Evolutionary conservation across 2,329 filamentous ascomycete species (phyloP).

Genomic region (Cercospora sp.): DNA sequence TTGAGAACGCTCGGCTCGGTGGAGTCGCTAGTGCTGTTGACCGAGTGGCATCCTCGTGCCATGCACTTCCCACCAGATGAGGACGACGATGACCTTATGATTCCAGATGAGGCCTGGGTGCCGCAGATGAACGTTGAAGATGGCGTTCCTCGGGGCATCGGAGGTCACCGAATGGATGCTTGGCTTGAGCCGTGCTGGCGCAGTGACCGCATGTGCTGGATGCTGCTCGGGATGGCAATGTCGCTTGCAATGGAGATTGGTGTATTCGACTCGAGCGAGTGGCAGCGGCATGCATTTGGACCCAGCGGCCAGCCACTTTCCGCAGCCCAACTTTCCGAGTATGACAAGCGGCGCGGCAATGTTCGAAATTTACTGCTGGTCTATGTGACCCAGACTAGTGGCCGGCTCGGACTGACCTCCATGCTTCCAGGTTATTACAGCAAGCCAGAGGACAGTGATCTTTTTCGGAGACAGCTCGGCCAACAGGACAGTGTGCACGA

Average conservation of each 20-base stretch:
- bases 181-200: constrained; percentile 97
- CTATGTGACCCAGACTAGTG: constrained; percentile 91
- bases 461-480: constrained; percentile 32
- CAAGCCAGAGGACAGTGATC: constrained; percentile 40
- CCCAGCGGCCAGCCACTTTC: constrained; percentile 40
- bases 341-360: constrained; percentile 74
- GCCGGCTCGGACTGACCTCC: constrained; percentile 85
- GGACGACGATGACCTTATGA: constrained; percentile 63
- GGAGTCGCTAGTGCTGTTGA: constrained; percentile 89
- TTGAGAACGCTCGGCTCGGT: constrained; percentile 89
- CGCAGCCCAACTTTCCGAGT: constrained; percentile 67
- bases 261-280: constrained; percentile 85
- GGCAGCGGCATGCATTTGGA: constrained; percentile 54
- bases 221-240: constrained; percentile 88
- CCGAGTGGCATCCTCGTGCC: constrained; percentile 94
- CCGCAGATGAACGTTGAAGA: constrained; percentile 61
- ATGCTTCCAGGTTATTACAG: constrained; percentile 69
- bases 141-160: constrained; percentile 60
- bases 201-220: constrained; percentile 92
- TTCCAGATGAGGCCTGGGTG: constrained; percentile 67
- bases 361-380: constrained; percentile 85
- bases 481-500: constrained; percentile 49
- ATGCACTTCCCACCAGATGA: constrained; percentile 83
- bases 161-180: constrained; percentile 83
- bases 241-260: constrained; percentile 90